These are phyloP conservation scores for Anastatica hierochuntica DNA, from an alignment of 345 rosid species.

Conservation along the genomic window DNA sequence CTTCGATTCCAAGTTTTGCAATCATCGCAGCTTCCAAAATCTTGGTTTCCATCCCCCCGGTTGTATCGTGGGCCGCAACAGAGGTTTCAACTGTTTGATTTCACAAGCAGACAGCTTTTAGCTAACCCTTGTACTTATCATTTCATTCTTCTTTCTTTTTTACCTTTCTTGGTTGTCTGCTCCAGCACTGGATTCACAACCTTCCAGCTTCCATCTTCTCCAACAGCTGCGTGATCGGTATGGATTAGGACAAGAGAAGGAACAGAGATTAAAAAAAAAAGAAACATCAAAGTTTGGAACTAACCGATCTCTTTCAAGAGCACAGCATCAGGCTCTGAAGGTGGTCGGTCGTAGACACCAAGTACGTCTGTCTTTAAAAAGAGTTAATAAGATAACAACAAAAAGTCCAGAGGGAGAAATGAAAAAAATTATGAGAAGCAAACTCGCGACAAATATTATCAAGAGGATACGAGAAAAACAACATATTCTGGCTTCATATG, in stretches of 20 bases:
- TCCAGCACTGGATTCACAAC: slow-evolving; percentile 47
- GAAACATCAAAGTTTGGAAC: slow-evolving; percentile 8
- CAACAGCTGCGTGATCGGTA: slow-evolving; percentile 41
- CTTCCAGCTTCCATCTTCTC: slow-evolving; percentile 71
- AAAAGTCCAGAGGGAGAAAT: not conserved
- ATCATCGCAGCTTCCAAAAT: slow-evolving; percentile 85
- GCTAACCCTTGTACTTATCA: not conserved
- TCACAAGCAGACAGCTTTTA: not conserved
- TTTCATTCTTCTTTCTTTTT: not conserved
- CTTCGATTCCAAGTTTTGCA: slow-evolving; percentile 82
- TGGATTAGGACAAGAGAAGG: not conserved
- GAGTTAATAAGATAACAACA: slow-evolving; percentile 33
- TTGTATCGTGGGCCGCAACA: slow-evolving; percentile 85
- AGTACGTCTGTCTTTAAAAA: slow-evolving; percentile 64
- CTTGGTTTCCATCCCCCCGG: slow-evolving; percentile 91
- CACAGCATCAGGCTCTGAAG: slow-evolving; percentile 57
- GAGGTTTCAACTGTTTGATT: slow-evolving; percentile 53
- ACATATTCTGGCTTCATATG: slow-evolving; percentile 69
- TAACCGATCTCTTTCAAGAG: slow-evolving; percentile 80
- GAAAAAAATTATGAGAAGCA: not conserved
- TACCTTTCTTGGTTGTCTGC: slow-evolving; percentile 44
- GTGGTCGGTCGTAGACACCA: slow-evolving; percentile 89
- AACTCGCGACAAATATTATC: too few species aligned
- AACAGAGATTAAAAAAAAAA: not conserved
- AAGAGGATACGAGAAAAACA: slow-evolving; percentile 85